Percentiles rank a stretch among this genome's conserved stretches.
Evolutionary conservation across 305 asterid species (phyloP).

Genomic region (Petunia hybrid): DNA sequence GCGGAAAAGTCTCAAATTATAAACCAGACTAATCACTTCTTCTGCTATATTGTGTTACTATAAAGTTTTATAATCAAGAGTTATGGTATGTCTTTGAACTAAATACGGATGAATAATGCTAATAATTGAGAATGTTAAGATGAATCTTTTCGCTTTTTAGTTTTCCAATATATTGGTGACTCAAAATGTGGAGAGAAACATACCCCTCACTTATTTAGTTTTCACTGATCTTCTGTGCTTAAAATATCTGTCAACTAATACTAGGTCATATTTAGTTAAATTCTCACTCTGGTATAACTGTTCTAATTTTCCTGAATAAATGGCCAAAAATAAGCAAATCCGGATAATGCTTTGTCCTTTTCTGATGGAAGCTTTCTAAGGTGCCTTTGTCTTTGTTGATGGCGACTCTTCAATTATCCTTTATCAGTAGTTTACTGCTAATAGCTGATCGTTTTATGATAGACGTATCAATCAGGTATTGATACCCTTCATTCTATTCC

Average conservation of each 20-base stretch:
- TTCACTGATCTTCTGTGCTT: neutral
- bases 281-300: neutral
- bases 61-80: neutral
- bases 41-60: neutral
- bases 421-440: conserved; percentile 22
- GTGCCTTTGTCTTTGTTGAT: conserved; percentile 22
- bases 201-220: neutral
- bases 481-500: conserved; percentile 32
- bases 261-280: conserved; percentile 19
- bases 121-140: neutral
- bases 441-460: conserved; percentile 4
- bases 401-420: conserved; percentile 2
- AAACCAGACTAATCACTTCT: neutral
- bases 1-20: neutral
- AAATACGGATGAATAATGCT: neutral
- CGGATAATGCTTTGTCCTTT: neutral
- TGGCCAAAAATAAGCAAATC: conserved; percentile 8
- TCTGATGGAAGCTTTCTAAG: conserved; percentile 3
- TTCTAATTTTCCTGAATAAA: conserved; percentile 22
- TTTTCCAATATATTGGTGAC: neutral
- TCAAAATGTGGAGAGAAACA: conserved; percentile 15
- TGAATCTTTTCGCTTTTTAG: neutral
- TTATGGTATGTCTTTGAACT: neutral
- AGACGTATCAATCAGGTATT: conserved; percentile 5
- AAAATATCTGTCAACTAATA: neutral